These are phyloP conservation scores for Didymella exigua DNA, from an alignment of 2,329 filamentous ascomycete species.

Conservation along the genomic window DNA sequence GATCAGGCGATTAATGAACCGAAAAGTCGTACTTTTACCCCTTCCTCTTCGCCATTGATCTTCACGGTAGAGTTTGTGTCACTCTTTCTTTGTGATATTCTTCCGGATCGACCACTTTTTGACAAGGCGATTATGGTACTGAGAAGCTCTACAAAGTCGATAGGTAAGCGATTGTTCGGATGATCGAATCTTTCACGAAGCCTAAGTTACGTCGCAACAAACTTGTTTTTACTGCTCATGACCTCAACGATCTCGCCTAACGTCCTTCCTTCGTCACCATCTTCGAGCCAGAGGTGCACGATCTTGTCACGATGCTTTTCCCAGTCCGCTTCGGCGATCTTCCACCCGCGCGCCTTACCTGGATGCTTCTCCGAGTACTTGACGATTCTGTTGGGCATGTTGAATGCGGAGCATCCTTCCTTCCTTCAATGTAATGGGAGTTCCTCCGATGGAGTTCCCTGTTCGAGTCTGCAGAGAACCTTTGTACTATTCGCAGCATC, in stretches of 20 bases:
- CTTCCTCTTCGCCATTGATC: neutral
- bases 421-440: too few species aligned
- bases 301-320: neutral
- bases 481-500: too few species aligned
- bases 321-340: neutral
- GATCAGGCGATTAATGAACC: neutral
- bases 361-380: neutral
- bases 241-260: neutral
- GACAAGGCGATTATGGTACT: constrained; percentile 5
- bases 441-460: too few species aligned
- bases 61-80: constrained; percentile 1
- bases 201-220: neutral
- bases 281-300: neutral
- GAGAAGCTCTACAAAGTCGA: neutral
- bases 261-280: neutral
- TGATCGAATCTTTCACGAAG: neutral
- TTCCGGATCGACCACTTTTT: constrained; percentile 9
- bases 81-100: constrained; percentile 9
- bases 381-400: neutral
- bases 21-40: neutral
- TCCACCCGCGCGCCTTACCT: neutral
- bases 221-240: neutral
- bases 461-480: too few species aligned
- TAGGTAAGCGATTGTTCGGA: too few species aligned
- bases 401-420: too few species aligned